Percentiles rank a stretch among this genome's conserved stretches.
phyloP scores from a whole-genome alignment of 768 basidiomycete genomes.

The Dentipellis sp. region DNA sequence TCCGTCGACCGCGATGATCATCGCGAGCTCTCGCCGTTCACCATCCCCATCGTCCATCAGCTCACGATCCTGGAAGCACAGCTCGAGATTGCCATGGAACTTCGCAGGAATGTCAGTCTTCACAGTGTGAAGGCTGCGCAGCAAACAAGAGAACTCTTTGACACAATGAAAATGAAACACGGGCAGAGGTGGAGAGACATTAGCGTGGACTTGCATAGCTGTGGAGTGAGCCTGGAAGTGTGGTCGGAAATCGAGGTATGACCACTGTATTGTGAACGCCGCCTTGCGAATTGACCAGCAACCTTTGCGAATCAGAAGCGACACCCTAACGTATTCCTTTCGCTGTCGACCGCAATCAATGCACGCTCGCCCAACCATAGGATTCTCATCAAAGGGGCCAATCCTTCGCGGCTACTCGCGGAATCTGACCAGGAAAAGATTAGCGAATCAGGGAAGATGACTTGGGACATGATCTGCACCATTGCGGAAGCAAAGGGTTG shows the following conservation, averaged over 20 bases:
- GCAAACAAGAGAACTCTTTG: conserved; percentile 59
- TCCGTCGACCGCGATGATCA: conserved; percentile 19
- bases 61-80: conserved; percentile 73
- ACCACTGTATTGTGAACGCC: conserved; percentile 1
- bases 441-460: conserved; percentile 42
- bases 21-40: conserved; percentile 65
- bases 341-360: conserved; percentile 83
- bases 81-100: conserved; percentile 73
- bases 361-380: conserved; percentile 54
- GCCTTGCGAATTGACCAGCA: background rate
- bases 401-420: conserved; percentile 61
- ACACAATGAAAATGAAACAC: conserved; percentile 47
- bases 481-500: conserved; percentile 75
- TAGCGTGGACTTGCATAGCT: conserved; percentile 87
- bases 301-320: conserved; percentile 35
- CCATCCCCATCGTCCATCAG: conserved; percentile 76
- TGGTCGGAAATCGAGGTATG: conserved; percentile 71
- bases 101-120: conserved; percentile 70
- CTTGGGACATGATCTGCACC: conserved; percentile 70
- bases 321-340: conserved; percentile 76
- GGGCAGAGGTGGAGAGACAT: conserved; percentile 51
- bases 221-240: conserved; percentile 70
- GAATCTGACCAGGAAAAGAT: conserved; percentile 83
- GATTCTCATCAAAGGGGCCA: conserved; percentile 54
- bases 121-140: conserved; percentile 79